phyloP scores from a whole-genome alignment of 192 early-diverging fungal species.

The Phycomyces nitens region DNA sequence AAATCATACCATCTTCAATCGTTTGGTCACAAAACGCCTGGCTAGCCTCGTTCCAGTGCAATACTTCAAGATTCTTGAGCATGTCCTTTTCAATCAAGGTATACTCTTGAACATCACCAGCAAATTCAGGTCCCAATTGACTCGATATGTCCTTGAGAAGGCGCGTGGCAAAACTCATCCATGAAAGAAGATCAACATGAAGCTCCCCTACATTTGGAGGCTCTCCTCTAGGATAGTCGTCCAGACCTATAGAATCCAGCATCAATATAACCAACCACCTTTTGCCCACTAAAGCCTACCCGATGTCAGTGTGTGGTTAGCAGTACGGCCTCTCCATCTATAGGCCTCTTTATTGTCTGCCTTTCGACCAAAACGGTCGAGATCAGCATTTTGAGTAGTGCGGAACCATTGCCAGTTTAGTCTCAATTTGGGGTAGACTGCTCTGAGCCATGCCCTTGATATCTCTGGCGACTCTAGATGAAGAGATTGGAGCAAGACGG shows the following conservation, averaged over 20 bases:
- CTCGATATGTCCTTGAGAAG: slow-evolving; percentile 57
- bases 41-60: slow-evolving; percentile 69
- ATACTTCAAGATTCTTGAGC: slow-evolving; percentile 49
- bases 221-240: slow-evolving; percentile 87
- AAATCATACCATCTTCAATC: slow-evolving; percentile 42
- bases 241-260: slow-evolving; percentile 53
- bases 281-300: slow-evolving; percentile 33
- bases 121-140: slow-evolving; percentile 43
- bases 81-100: slow-evolving; percentile 51
- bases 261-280: not conserved
- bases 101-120: slow-evolving; percentile 57
- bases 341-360: slow-evolving; percentile 62
- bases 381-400: slow-evolving; percentile 70
- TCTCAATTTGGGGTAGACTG: slow-evolving; percentile 61
- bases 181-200: slow-evolving; percentile 77
- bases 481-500: slow-evolving; percentile 22
- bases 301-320: slow-evolving; percentile 81
- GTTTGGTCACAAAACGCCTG: slow-evolving; percentile 64
- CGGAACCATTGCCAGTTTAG: slow-evolving; percentile 79
- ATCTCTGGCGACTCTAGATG: slow-evolving; percentile 44
- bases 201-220: slow-evolving; percentile 70
- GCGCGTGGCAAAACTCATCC: slow-evolving; percentile 65
- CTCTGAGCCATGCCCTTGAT: slow-evolving; percentile 40
- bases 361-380: slow-evolving; percentile 44
- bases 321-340: slow-evolving; percentile 86